phyloP scores from a whole-genome alignment of 192 early-diverging fungal species.

The Dissophora ornata region DNA sequence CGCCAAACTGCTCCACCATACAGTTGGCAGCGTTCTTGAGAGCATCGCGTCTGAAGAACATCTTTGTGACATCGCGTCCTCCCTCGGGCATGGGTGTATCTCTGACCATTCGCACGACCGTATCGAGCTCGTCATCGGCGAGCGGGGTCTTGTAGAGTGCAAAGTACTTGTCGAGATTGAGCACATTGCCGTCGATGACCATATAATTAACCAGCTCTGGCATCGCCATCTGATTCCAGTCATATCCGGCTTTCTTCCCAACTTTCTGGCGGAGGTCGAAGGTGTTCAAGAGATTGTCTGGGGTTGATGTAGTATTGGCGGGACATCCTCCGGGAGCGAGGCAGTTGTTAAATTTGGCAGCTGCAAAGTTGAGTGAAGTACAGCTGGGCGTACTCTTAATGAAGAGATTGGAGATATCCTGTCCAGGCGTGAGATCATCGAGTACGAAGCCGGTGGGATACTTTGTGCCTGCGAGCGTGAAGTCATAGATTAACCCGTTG shows the following conservation, averaged over 20 bases:
- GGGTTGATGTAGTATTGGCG: slow-evolving; percentile 24
- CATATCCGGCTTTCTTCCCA: slow-evolving; percentile 59
- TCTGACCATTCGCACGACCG: slow-evolving; percentile 61
- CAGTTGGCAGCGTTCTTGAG: slow-evolving; percentile 63
- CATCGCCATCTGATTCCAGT: slow-evolving; percentile 63
- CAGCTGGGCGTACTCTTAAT: slow-evolving; percentile 34
- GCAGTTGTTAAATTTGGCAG: slow-evolving; percentile 58
- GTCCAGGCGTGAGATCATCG: slow-evolving; percentile 52
- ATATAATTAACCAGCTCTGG: slow-evolving; percentile 59
- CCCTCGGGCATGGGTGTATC: slow-evolving; percentile 22
- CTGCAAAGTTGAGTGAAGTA: slow-evolving; percentile 45
- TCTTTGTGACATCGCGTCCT: slow-evolving; percentile 67
- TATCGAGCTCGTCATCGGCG: slow-evolving; percentile 60
- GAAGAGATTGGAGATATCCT: slow-evolving; percentile 68
- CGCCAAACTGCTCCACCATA: slow-evolving; percentile 62
- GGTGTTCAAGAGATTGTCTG: neutral
- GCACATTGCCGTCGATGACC: slow-evolving; percentile 71
- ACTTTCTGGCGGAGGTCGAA: neutral
- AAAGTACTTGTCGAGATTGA: slow-evolving; percentile 71
- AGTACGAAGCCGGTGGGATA: slow-evolving; percentile 15
- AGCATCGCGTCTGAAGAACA: slow-evolving; percentile 63
- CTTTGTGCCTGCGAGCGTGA: neutral
- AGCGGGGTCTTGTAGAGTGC: slow-evolving; percentile 51
- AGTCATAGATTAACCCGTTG: slow-evolving; percentile 42
- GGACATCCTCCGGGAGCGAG: slow-evolving; percentile 28